These are phyloP conservation scores for Fusarium verrucosum DNA, from an alignment of 2,329 filamentous ascomycete species.

Conservation along the genomic window DNA sequence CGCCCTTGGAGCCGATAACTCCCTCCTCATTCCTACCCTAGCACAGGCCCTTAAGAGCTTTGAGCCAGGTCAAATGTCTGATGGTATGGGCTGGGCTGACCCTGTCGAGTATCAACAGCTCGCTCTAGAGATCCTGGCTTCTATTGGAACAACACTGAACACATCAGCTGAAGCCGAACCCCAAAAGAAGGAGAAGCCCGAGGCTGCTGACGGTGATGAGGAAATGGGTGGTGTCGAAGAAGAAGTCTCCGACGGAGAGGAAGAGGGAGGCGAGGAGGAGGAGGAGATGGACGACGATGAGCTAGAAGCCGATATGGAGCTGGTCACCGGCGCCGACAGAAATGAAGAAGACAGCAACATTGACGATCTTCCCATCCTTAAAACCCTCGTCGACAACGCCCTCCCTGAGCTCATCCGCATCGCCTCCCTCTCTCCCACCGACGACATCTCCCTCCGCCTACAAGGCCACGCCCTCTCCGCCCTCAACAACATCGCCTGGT, in stretches of 20 bases:
- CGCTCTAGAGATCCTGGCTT: constrained; percentile 70
- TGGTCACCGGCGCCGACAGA: constrained; percentile 64
- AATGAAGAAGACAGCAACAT: constrained; percentile 53
- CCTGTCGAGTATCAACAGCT: constrained; percentile 60
- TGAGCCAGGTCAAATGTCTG: constrained; percentile 40
- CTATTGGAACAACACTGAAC: constrained; percentile 69
- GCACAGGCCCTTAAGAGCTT: constrained; percentile 46
- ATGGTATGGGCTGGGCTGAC: constrained; percentile 52
- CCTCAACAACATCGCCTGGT: constrained; percentile 75
- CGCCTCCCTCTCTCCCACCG: constrained; percentile 52
- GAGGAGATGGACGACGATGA: constrained; percentile 67
- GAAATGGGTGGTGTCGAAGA: constrained; percentile 53
- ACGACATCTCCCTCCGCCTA: constrained; percentile 56
- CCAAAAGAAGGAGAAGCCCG: constrained; percentile 51
- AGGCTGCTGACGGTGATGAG: constrained; percentile 52
- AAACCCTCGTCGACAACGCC: constrained; percentile 50
- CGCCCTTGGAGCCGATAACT: constrained; percentile 47
- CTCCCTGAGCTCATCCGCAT: constrained; percentile 59
- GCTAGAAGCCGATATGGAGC: constrained; percentile 71
- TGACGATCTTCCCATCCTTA: constrained; percentile 64
- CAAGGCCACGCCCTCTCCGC: constrained; percentile 66
- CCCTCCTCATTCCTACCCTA: constrained; percentile 51
- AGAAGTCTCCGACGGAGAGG: constrained; percentile 50
- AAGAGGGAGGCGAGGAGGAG: constrained; percentile 51
- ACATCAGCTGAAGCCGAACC: constrained; percentile 55